These are phyloP conservation scores for Eucalyptus albens DNA, from an alignment of 345 rosid genomes.

Conservation along the genomic window DNA sequence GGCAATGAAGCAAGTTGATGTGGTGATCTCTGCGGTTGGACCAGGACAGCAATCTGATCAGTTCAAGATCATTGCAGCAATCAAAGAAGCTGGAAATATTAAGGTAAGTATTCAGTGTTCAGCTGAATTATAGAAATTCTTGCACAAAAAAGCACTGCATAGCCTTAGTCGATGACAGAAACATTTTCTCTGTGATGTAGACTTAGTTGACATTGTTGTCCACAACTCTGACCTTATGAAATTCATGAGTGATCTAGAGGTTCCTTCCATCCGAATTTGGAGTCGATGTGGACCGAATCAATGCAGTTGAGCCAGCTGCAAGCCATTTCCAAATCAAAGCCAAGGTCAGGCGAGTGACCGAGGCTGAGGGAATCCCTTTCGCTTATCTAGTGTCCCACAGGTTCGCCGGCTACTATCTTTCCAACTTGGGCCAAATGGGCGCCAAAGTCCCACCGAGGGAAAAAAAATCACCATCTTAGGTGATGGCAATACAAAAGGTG, in stretches of 20 bases:
- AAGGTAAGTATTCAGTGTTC: neutral
- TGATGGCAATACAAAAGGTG: conserved; percentile 12
- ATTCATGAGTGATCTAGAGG: neutral
- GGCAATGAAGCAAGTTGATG: conserved; percentile 16
- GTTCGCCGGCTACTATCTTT: conserved; percentile 1
- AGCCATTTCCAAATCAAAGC: neutral
- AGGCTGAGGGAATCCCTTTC: conserved; percentile 20
- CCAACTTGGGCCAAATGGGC: neutral
- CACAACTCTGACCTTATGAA: neutral
- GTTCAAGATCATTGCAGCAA: conserved; percentile 15
- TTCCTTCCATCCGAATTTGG: conserved; percentile 21
- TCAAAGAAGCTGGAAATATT: conserved; percentile 19
- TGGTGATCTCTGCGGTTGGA: conserved; percentile 11
- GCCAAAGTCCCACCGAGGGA: conserved; percentile 1
- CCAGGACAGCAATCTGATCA: neutral
- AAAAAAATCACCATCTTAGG: neutral
- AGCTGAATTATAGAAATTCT: neutral
- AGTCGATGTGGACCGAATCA: neutral
- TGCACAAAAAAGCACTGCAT: neutral
- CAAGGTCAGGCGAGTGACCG: neutral
- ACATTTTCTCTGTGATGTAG: neutral
- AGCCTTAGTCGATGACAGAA: neutral
- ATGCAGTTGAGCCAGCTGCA: conserved; percentile 5
- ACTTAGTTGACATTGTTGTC: neutral
- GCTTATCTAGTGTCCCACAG: conserved; percentile 1